Evolutionary conservation across 495 filamentous ascomycete species (phyloP), one percentile per base, ranked within the genome.

Genomic region (Entonaema liquescens): DNA sequence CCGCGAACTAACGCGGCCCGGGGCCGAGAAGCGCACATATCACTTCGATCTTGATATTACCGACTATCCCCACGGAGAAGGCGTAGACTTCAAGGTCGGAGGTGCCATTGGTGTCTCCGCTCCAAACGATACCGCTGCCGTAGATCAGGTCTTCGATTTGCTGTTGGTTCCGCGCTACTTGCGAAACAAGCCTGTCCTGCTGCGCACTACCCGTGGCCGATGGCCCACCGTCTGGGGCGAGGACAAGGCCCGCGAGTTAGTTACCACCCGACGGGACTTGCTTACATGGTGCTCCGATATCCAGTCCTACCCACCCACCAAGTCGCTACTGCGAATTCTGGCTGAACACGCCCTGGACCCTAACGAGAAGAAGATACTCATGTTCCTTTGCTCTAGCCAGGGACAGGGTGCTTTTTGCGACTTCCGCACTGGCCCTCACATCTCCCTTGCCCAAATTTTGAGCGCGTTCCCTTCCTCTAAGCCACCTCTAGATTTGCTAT

Each of bases 211-310:
- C 23, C 86, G 84, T 35, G 96, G 96, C 15, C 85, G 95, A 8
- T 99, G 95, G 95, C 95, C 95, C 2, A 98, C 95, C 9, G 95
- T 99, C 50, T 99, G 96, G 95, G 95, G 94, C 21, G 91, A 95
- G n/a, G 94, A 98, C 29, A 74, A 92, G 74, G 78, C 95, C 1
- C 86, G 96, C 42, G 89, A 94, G 70, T 79, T 99, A 21, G 84
- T 92, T 54, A 97, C 95, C 1, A 98, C 95, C 1, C 88, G 95
- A 13, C 85, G 95, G 9, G 95, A 97, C 78, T 83, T 99, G 17
- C 83, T 99, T 26, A 97, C 91, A 55, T 99, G 95, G 95, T 97
- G 94, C 78, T 89, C 91, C 13, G 95, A 99, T 77, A 87, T 98
- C 55, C 94, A 98, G 78, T 95, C 92, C 62, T 93, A 94, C 68